These are phyloP conservation scores for Dittrichia graveolens DNA, from an alignment of 129 eudicot genomes.

Conservation along the genomic window DNA sequence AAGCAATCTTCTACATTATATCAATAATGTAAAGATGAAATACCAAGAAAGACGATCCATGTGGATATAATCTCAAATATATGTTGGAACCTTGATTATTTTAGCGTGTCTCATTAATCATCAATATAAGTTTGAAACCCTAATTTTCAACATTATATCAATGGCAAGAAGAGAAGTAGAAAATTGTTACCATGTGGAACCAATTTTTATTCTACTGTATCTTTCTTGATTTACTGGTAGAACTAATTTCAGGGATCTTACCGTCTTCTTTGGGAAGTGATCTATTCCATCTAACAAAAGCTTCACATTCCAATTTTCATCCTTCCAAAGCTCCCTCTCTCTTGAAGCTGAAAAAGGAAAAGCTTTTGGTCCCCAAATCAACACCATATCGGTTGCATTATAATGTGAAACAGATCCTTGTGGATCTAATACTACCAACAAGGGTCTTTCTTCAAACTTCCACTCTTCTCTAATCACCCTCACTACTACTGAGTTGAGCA, in stretches of 20 bases:
- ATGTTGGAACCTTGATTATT: too few relatives aligned
- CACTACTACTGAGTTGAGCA: constrained; percentile 48
- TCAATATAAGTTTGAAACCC: too few relatives aligned
- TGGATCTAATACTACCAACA: constrained; percentile 64
- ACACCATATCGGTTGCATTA: constrained; percentile 72
- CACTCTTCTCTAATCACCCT: constrained; percentile 55
- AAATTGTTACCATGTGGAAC: neutral
- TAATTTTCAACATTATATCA: too few relatives aligned
- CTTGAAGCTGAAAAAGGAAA: constrained; percentile 68
- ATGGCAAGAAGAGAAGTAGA: too few relatives aligned
- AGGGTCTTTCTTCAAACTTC: constrained; percentile 53
- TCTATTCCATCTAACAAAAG: constrained; percentile 49
- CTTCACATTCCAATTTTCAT: constrained; percentile 43
- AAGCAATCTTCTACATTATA: too few relatives aligned
- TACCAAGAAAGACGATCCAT: too few relatives aligned
- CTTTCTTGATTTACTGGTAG: neutral
- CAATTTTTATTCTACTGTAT: neutral
- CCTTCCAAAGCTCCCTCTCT: constrained; percentile 73
- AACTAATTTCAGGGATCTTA: constrained; percentile 36
- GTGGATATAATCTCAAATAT: too few relatives aligned
- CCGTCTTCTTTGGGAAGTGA: constrained; percentile 52
- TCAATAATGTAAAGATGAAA: too few relatives aligned
- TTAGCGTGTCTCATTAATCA: too few relatives aligned
- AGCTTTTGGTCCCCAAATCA: constrained; percentile 78
- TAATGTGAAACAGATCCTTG: constrained; percentile 50